Base-by-base conservation (phyloP, 495 filamentous ascomycete genomes). In the Penicillium turbatum region DNA sequence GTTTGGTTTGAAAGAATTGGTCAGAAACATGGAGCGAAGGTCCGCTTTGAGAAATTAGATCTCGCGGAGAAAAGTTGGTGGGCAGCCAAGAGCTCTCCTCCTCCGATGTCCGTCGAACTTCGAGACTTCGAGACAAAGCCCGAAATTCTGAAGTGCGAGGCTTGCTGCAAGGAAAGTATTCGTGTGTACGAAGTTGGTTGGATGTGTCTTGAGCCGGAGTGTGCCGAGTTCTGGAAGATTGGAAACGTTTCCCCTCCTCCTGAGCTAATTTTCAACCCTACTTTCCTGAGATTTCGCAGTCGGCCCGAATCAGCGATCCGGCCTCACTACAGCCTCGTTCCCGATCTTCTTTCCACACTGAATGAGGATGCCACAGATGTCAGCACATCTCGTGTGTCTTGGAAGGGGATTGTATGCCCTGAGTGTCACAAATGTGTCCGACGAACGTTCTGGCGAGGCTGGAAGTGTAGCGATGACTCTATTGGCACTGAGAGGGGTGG, bases 321-420 rank as follows among this genome's bases (percentile, higher is more conserved):
- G 16, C 70, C 64, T 16, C 66, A 74, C 3, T 66, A 64, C 39
- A 60, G 54, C 24, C 64, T 80, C 1, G 12, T 64, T 21, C 74
- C 74, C 3, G 49, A 68, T 31, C 54, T 72, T 0, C 57, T 84
- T 3, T 43, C 62, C 2, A 74, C 82, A 0, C 32, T 63, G n/a
- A 42, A 54, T 16, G 61, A 66, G n/a, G 21, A 61, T 4, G 44
- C 59, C 1, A 43, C 55, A 3, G 68, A 72, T 11, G 45, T 68
- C 30, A 61, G 61, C 45, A 61, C 64, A 3, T 65, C 65, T 19
- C 65, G 70, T 3, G 64, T 70, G 17, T 65, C 69, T 12, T 82
- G 78, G 78, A 76, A 74, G 51, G 90, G 89, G 0, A 83, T 93
- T 46, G 84, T 88, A 1, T 96, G 90, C 55, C 84, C 82, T 0